A percentile compares a stretch with the other conserved stretches of the same genome.
These are phyloP conservation scores for Xerophyta viscosa DNA, from an alignment of 106 monocot species.

Conservation along the genomic window DNA sequence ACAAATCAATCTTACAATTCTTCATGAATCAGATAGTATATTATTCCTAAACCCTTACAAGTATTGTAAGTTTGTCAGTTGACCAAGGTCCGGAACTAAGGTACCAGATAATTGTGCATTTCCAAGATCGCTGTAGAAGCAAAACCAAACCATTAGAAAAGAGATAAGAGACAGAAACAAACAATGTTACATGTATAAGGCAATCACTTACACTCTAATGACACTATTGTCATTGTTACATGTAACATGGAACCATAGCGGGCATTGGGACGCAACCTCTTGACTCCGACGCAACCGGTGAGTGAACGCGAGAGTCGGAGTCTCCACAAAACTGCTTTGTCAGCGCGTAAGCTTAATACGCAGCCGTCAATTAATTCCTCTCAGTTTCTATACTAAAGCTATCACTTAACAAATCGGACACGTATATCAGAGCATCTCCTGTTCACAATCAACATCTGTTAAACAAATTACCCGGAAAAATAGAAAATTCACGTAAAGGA, in stretches of 20 bases:
- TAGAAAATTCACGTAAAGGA: background rate
- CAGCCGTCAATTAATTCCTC: too few species aligned
- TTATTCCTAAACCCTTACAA: constrained; percentile 19
- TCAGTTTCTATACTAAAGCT: too few species aligned
- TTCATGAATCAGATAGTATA: background rate
- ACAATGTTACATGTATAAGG: constrained; percentile 1
- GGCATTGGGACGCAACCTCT: too few species aligned
- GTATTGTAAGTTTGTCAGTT: constrained; percentile 36
- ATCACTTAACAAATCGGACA: constrained; percentile 38
- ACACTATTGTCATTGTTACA: constrained; percentile 67
- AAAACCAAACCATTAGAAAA: too few species aligned
- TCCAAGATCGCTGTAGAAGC: constrained; percentile 45
- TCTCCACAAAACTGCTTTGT: background rate
- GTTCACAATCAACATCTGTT: background rate
- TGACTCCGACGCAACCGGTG: too few species aligned
- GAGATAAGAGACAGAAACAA: too few species aligned
- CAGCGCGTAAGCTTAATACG: too few species aligned
- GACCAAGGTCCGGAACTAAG: constrained; percentile 39
- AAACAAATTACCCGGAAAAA: background rate
- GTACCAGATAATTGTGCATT: constrained; percentile 33
- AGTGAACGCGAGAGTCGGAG: constrained; percentile 58
- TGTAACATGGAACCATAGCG: constrained; percentile 86
- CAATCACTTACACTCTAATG: constrained; percentile 61
- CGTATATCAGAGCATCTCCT: constrained; percentile 34
- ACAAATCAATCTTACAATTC: constrained; percentile 3